Percentiles rank a stretch among this genome's conserved stretches.
phyloP scores from a whole-genome alignment of 2,329 filamentous ascomycete species.

The Fusarium papillatum region DNA sequence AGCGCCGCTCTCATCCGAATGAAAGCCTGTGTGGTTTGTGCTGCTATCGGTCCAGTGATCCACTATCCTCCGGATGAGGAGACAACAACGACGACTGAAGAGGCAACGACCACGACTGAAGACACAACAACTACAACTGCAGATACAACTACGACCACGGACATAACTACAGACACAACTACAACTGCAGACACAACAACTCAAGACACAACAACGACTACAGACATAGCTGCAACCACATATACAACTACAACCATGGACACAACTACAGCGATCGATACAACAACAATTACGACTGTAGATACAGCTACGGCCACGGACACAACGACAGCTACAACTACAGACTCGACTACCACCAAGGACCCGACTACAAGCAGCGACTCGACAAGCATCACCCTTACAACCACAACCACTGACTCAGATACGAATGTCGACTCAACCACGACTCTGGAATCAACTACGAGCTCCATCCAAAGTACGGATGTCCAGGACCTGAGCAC shows the following conservation, averaged over 20 bases:
- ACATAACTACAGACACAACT: not conserved
- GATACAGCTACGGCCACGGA: not conserved
- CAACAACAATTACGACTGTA: not conserved
- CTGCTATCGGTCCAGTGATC: not conserved
- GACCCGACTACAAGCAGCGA: not conserved
- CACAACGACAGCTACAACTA: not conserved
- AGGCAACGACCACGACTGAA: not conserved
- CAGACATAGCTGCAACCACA: not conserved
- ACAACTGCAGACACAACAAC: not conserved
- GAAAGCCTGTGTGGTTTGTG: conserved; percentile 12
- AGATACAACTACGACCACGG: not conserved
- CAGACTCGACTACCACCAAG: not conserved
- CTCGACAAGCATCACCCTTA: not conserved
- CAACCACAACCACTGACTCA: not conserved
- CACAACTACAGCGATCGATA: not conserved
- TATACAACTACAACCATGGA: not conserved
- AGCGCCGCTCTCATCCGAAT: conserved; percentile 15
- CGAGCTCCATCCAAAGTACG: too few species aligned
- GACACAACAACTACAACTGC: not conserved
- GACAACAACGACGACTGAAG: not conserved
- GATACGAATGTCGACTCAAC: not conserved
- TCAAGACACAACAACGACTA: not conserved
- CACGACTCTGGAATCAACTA: too few species aligned
- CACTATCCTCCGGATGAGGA: not conserved
- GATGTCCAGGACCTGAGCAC: too few species aligned